These are phyloP conservation scores for Eleusine indica DNA, from an alignment of 176 grass and related monocot genomes.

Conservation along the genomic window DNA sequence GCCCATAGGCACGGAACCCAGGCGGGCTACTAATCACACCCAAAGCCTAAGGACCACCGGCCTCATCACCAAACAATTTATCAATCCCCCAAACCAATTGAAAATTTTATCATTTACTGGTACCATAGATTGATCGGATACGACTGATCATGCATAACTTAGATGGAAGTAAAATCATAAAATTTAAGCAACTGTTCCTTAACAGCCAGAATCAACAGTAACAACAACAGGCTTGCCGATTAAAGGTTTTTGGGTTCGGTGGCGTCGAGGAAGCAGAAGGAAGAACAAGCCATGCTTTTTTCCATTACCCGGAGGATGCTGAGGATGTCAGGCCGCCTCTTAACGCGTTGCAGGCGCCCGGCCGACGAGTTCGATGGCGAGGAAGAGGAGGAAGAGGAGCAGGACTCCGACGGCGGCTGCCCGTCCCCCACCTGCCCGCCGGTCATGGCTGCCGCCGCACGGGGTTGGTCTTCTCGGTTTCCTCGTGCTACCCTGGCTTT, in stretches of 20 bases:
- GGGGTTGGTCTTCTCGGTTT: constrained; percentile 24
- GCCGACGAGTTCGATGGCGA: constrained; percentile 15
- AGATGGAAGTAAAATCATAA: background rate
- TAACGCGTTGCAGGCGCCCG: constrained; percentile 6
- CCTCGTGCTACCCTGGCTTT: background rate
- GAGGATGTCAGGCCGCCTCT: constrained; percentile 32
- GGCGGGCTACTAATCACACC: background rate
- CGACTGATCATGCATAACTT: background rate
- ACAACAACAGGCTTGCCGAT: background rate
- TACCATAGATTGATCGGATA: background rate
- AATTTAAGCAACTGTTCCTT: background rate
- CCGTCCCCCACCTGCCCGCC: background rate
- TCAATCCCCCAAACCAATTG: background rate
- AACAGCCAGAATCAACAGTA: background rate
- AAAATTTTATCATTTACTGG: background rate
- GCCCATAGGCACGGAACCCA: background rate
- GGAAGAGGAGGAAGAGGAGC: constrained; percentile 27
- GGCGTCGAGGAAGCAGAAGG: background rate
- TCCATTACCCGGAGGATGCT: constrained; percentile 36
- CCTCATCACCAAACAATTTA: background rate
- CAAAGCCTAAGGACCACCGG: background rate
- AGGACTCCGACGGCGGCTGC: constrained; percentile 14
- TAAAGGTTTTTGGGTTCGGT: background rate
- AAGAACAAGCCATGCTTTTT: background rate
- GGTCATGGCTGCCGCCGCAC: constrained; percentile 21